These are phyloP conservation scores for Syncephalastrum sp. DNA, from an alignment of 371 early-diverging fungal genomes.

Conservation along the genomic window DNA sequence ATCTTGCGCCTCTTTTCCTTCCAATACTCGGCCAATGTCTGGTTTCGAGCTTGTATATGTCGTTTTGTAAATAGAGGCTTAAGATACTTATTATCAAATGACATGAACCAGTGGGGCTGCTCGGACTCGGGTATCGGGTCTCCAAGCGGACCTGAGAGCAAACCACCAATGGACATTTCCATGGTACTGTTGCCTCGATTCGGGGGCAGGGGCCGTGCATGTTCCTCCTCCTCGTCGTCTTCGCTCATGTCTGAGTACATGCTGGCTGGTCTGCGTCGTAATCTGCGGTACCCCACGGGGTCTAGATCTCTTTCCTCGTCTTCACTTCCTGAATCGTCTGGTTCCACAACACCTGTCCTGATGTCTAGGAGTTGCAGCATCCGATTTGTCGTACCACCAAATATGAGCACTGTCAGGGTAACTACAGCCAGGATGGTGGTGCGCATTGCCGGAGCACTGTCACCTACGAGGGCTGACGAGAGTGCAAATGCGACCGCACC, in stretches of 20 bases:
- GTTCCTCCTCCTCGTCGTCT: conserved; percentile 11
- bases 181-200: conserved; percentile 2
- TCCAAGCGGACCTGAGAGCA: conserved; percentile 51
- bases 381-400: conserved; percentile 87
- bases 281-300: conserved; percentile 12
- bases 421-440: conserved; percentile 91
- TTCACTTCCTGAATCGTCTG: conserved; percentile 52
- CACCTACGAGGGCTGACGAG: conserved; percentile 77
- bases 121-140: conserved; percentile 51
- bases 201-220: conserved; percentile 4
- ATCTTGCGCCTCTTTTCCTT: conserved; percentile 45
- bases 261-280: conserved; percentile 19
- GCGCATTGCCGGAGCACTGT: conserved; percentile 67
- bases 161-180: conserved; percentile 43
- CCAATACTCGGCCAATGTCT: conserved; percentile 50
- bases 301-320: conserved; percentile 55
- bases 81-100: conserved; percentile 77
- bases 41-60: conserved; percentile 43
- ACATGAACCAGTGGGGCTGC: conserved; percentile 82
- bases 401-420: conserved; percentile 81
- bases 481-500: conserved; percentile 96
- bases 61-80: conserved; percentile 73
- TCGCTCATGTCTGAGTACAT: conserved; percentile 12
- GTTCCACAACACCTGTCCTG: conserved; percentile 70
- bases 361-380: conserved; percentile 78